phyloP scores from a whole-genome alignment of 2,329 filamentous ascomycete species.

The Sporothrix brasiliensis region DNA sequence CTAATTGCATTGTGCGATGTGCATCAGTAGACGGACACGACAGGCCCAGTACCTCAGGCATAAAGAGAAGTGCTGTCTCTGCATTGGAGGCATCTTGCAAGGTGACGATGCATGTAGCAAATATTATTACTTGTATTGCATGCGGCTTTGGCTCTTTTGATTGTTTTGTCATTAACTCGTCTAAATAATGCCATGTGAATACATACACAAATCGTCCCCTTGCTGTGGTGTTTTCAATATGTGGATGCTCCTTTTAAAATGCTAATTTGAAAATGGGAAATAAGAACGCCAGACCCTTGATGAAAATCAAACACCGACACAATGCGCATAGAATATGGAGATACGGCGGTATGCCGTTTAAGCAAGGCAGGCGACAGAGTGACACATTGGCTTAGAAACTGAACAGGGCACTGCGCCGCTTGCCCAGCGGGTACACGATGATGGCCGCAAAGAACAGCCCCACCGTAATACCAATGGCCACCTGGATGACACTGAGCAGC shows the following conservation, averaged over 20 bases:
- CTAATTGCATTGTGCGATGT: no score
- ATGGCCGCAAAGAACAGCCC: slow-evolving; percentile 61
- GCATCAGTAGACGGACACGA: no score
- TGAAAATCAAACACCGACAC: not conserved
- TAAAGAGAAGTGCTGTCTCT: no score
- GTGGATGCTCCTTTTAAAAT: not conserved
- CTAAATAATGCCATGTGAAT: not conserved
- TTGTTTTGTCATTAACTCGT: not conserved
- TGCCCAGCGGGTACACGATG: slow-evolving; percentile 60
- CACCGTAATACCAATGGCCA: slow-evolving; percentile 65
- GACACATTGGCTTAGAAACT: slow-evolving; percentile 47
- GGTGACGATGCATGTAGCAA: no score
- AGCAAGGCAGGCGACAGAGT: no score
- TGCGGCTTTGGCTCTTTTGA: no score
- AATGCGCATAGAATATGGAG: not conserved
- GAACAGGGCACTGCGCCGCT: slow-evolving; percentile 60
- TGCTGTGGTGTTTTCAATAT: not conserved
- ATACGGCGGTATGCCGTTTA: no score
- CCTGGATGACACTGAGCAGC: slow-evolving; percentile 61
- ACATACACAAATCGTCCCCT: not conserved
- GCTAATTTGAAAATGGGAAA: not conserved
- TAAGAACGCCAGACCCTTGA: not conserved
- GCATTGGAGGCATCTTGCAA: no score
- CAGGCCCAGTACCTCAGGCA: no score
- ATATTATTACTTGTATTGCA: no score